Percentiles rank a stretch among this genome's conserved stretches.
Evolutionary conservation across 108 stramenopile genomes (phyloP).

Genomic region (Nitzschia sp.): DNA sequence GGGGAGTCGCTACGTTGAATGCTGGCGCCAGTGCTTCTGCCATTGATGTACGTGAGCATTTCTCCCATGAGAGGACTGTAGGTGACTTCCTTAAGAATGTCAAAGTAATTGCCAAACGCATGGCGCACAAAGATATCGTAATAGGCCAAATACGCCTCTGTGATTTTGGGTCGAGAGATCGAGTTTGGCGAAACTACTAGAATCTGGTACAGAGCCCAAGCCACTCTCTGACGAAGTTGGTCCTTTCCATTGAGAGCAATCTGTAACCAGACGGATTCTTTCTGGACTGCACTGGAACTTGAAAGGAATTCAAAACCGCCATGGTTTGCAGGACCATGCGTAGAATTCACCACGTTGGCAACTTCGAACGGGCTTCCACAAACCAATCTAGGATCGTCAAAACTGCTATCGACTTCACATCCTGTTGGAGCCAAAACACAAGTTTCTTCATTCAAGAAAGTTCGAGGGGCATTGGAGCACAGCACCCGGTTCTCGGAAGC

Average conservation of each 20-base stretch:
- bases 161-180: not conserved
- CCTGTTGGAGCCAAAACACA: conserved; percentile 35
- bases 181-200: conserved; percentile 35
- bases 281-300: no score
- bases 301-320: conserved; percentile 18
- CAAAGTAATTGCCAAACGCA: conserved; percentile 76
- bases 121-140: conserved; percentile 74
- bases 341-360: conserved; percentile 18
- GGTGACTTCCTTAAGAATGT: conserved; percentile 57
- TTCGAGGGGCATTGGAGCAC: conserved; percentile 48
- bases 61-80: conserved; percentile 59
- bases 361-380: conserved; percentile 54
- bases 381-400: conserved; percentile 21
- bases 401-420: not conserved
- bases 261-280: conserved; percentile 52
- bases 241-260: conserved; percentile 58
- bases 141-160: conserved; percentile 41
- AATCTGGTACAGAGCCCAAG: conserved; percentile 70
- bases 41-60: conserved; percentile 48
- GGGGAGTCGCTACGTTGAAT: not conserved
- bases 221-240: conserved; percentile 75
- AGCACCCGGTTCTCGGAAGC: not conserved
- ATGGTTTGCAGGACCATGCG: not conserved
- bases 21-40: conserved; percentile 38
- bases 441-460: conserved; percentile 51